Percentiles rank a stretch among this genome's conserved stretches.
phyloP scores from a whole-genome alignment of 169 alveolate species.

The Eimeria falciformis region DNA sequence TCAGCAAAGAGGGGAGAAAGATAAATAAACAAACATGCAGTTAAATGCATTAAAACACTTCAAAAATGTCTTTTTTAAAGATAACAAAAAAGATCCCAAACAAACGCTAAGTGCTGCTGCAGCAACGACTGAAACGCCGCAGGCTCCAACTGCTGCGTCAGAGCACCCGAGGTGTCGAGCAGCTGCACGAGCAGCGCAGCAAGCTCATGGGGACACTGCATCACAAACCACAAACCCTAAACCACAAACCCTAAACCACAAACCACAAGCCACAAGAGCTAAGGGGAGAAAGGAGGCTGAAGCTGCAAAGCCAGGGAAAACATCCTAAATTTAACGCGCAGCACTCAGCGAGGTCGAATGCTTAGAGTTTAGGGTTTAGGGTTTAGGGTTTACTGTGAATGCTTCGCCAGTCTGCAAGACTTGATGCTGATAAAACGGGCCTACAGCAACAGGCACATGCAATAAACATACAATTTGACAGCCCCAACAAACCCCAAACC shows the following conservation, averaged over 20 bases:
- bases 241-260: conserved; percentile 16
- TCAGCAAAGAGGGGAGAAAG: neutral
- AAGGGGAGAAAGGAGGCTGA: neutral
- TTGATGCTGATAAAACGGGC: conserved; percentile 26
- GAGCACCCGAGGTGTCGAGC: neutral
- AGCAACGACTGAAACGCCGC: neutral
- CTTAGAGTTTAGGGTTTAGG: conserved; percentile 34
- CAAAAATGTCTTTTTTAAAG: too few species aligned
- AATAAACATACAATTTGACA: neutral
- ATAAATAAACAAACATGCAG: neutral
- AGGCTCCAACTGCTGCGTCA: conserved; percentile 51
- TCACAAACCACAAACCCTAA: conserved; percentile 32
- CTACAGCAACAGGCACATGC: neutral
- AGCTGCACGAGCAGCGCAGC: conserved; percentile 60
- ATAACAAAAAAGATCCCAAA: neutral
- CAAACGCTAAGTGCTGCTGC: conserved; percentile 59
- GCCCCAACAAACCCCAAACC: neutral
- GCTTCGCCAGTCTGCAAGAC: conserved; percentile 40
- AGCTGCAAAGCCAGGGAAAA: too few species aligned
- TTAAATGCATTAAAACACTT: too few species aligned
- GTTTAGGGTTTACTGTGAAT: conserved; percentile 48
- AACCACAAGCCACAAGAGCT: neutral
- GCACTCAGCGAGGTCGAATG: too few species aligned
- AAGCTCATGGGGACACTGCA: conserved; percentile 61
- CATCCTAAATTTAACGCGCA: too few species aligned